Base-by-base conservation (phyloP, 2,329 filamentous ascomycete genomes). In the Anthostomella pinea region DNA sequence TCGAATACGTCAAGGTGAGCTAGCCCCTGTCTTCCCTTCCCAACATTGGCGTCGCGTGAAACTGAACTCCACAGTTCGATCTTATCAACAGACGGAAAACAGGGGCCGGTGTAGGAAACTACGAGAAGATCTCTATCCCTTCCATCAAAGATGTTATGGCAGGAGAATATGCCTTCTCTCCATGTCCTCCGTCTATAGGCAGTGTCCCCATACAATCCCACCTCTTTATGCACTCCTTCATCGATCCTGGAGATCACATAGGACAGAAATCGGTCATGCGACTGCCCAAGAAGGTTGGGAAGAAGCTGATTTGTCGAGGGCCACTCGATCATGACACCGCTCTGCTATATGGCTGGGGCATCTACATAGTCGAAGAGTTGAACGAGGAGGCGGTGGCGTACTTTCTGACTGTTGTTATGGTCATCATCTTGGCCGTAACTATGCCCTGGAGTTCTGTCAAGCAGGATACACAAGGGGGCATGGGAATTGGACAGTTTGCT, bases 191-290 rank as follows among this genome's bases (percentile, higher is more conserved):
- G 10, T 27, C n/a, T 4, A 35, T 47, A 9, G 43, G 45, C 3
- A 5, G 20, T 3, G 6, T 50, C 6, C 49, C 49, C 1, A 38
- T 52, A 2, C 43, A 41, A 3, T 38, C 43, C 9, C 43, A 52
- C 21, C 25, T 52, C 7, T 52, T 50, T 18, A 52, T 52, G 47
- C 49, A 52, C 25, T 41, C 39, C 2, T 50, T 52, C 16, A 27
- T 46, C 8, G 39, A 50, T 11, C 43, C 43, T 1, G 40, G 42
- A 0, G 47, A 52, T 8, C 49, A 52, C 24, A 30, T 42, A 5
- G 46, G 45, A 0, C 18, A 11, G 1, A 14, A 43, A 14, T 39
- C 37, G 2, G 30, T 50, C 2, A 17, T 29, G 2, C 33, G 37
- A 18, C 27, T 39, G 5, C 38, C 33, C 1, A 47, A 49, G 36